These are phyloP conservation scores for Hypoxylon sp. DNA, from an alignment of 2,329 filamentous ascomycete genomes.

Conservation along the genomic window DNA sequence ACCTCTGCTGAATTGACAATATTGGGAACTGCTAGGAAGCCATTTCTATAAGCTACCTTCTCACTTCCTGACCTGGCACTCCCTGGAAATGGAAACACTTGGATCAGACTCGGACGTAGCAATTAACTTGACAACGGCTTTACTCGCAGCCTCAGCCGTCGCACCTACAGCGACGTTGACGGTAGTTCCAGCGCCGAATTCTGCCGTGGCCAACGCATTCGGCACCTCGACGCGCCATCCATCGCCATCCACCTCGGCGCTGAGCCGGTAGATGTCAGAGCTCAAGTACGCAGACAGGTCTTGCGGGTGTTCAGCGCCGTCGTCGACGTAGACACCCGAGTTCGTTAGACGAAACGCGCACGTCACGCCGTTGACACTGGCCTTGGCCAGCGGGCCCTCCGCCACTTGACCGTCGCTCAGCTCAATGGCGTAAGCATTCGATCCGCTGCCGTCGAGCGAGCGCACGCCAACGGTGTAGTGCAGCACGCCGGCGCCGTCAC, in stretches of 20 bases:
- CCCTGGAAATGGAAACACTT: constrained; percentile 46
- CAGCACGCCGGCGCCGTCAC: constrained; percentile 58
- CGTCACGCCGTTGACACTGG: constrained; percentile 54
- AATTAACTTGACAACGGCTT: constrained; percentile 57
- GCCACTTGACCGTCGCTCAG: constrained; percentile 54
- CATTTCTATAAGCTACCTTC: background rate
- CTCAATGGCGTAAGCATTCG: constrained; percentile 54
- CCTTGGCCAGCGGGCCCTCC: constrained; percentile 41
- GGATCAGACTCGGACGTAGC: constrained; percentile 61
- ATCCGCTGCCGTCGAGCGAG: constrained; percentile 56
- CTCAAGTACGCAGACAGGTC: constrained; percentile 56
- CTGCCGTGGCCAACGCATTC: constrained; percentile 57
- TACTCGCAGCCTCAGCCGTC: constrained; percentile 47
- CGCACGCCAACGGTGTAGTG: constrained; percentile 63
- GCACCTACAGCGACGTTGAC: constrained; percentile 60
- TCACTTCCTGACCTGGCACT: constrained; percentile 52
- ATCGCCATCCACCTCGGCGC: constrained; percentile 56
- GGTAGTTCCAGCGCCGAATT: constrained; percentile 55
- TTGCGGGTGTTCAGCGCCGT: constrained; percentile 47
- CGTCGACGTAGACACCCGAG: constrained; percentile 54
- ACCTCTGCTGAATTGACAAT: background rate
- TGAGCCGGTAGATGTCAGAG: constrained; percentile 63
- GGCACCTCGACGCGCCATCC: constrained; percentile 62
- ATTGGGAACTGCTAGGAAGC: background rate
- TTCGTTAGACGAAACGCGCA: constrained; percentile 64